phyloP scores from a whole-genome alignment of 768 basidiomycete species.

The Leccinum obscurum region DNA sequence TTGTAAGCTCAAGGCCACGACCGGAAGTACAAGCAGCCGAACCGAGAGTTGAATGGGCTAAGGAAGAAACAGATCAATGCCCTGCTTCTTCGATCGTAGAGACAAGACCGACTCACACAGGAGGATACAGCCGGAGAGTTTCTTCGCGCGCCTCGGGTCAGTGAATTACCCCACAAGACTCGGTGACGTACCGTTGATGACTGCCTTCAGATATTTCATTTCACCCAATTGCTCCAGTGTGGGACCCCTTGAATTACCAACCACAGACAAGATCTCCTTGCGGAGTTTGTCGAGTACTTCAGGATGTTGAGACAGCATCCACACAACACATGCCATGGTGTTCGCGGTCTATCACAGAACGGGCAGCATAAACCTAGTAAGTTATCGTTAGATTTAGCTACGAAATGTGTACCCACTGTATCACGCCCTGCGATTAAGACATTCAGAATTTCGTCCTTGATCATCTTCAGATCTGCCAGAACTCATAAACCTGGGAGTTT shows the following conservation, averaged over 20 bases:
- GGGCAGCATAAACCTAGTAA: neutral
- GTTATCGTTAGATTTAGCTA: neutral
- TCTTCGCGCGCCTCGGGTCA: slow-evolving; percentile 19
- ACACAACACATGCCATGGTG: slow-evolving; percentile 31
- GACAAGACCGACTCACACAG: slow-evolving; percentile 28
- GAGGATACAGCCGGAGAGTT: slow-evolving; percentile 31
- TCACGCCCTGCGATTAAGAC: neutral
- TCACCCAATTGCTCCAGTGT: slow-evolving; percentile 33
- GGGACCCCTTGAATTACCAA: slow-evolving; percentile 30
- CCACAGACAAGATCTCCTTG: slow-evolving; percentile 28
- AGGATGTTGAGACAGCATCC: slow-evolving; percentile 32
- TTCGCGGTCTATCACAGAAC: slow-evolving; percentile 28
- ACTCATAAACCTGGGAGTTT: neutral
- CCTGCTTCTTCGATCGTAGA: neutral
- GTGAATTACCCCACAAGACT: neutral
- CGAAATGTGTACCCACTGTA: neutral
- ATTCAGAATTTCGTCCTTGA: neutral
- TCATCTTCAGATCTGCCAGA: neutral
- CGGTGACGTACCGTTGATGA: slow-evolving; percentile 33
- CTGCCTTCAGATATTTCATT: slow-evolving; percentile 43
- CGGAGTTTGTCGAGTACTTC: slow-evolving; percentile 31
- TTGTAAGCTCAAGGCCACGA: neutral
- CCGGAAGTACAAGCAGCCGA: neutral
- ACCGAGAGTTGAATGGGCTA: slow-evolving; percentile 31
- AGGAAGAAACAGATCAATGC: slow-evolving; percentile 3